phyloP scores from a whole-genome alignment of 495 filamentous ascomycete genomes.

The Hypoxylon cercidicola region DNA sequence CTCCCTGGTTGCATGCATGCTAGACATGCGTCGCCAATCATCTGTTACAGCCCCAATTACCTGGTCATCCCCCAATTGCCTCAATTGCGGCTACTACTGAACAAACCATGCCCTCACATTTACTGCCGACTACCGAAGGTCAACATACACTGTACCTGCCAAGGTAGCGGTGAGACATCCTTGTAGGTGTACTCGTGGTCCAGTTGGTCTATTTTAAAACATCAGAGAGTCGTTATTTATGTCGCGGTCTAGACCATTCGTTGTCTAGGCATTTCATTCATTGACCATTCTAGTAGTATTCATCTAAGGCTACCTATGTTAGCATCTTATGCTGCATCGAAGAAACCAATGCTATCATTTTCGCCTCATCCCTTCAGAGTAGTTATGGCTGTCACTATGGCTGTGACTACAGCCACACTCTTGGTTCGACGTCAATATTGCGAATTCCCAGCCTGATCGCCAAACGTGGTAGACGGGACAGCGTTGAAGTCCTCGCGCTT shows the following conservation, averaged over 20 bases:
- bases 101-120: too few relatives aligned
- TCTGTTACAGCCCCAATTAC: not conserved
- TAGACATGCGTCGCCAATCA: constrained; percentile 8
- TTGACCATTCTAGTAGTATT: too few relatives aligned
- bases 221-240: not conserved
- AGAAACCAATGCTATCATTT: too few relatives aligned
- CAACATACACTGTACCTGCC: not conserved
- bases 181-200: too few relatives aligned
- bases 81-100: not conserved
- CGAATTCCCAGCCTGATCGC: not conserved
- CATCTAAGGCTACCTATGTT: too few relatives aligned
- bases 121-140: constrained; percentile 3
- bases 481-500: not conserved
- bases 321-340: too few relatives aligned
- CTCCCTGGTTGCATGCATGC: not conserved
- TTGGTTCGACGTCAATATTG: too few relatives aligned
- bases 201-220: not conserved
- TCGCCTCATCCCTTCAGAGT: too few relatives aligned
- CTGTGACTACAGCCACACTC: not conserved
- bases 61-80: not conserved
- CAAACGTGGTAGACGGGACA: not conserved
- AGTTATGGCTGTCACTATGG: not conserved
- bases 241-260: too few relatives aligned
- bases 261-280: too few relatives aligned
- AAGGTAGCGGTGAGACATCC: not conserved